Conservation (phyloP, 352 stramenopile species). For the Poterioochromonas sp. region DNA sequence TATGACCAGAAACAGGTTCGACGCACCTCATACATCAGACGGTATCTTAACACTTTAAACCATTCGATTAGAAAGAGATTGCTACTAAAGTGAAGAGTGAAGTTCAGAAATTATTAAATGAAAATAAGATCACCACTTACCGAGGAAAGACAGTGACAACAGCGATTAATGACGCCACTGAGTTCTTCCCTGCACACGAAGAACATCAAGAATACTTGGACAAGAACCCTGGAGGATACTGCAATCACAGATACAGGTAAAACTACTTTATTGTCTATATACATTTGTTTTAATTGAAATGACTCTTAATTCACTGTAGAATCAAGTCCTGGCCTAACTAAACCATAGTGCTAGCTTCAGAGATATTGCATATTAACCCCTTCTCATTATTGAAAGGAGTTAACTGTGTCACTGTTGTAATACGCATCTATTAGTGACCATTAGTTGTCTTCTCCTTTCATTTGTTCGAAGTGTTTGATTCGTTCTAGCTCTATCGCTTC, state of each 20-base stretch:
- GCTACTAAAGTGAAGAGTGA: conserved; percentile 48
- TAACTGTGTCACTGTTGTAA: no score
- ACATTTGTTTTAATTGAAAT: no score
- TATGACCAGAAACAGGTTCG: conserved; percentile 62
- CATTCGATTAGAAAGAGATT: conserved; percentile 47
- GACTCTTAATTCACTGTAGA: no score
- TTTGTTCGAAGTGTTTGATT: no score
- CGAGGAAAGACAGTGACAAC: conserved; percentile 46
- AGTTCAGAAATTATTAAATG: conserved; percentile 44
- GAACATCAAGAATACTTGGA: conserved; percentile 47
- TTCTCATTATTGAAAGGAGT: no score
- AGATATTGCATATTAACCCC: no score
- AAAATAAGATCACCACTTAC: conserved; percentile 40
- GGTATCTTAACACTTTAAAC: not conserved
- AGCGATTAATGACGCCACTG: conserved; percentile 40
- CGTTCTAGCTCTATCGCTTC: no score
- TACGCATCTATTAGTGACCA: no score
- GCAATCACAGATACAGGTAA: conserved; percentile 17
- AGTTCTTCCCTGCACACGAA: conserved; percentile 50
- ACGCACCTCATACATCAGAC: not conserved
- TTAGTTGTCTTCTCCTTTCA: no score
- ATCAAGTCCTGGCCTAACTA: no score
- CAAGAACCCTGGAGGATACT: conserved; percentile 20
- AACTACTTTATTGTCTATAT: no score
- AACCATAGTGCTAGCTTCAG: no score